Conservation (phyloP, 106 monocot genomes). For the Iris macrosiphon region DNA sequence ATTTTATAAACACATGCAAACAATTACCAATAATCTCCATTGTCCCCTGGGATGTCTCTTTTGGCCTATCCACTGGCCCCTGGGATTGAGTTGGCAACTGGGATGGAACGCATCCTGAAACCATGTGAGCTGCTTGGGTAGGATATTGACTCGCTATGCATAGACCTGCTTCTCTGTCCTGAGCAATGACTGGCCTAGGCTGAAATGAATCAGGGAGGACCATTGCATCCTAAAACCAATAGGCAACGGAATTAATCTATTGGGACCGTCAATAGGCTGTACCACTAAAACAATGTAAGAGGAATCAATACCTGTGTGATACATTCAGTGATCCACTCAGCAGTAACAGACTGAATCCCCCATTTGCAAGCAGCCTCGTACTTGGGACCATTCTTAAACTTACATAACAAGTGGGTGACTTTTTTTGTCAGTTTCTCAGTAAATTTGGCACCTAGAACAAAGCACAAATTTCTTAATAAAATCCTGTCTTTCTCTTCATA, state of each 20-base stretch:
- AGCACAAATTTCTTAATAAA: constrained; percentile 75
- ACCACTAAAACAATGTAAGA: not conserved
- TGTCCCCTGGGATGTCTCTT: constrained; percentile 6
- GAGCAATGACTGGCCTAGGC: constrained; percentile 50
- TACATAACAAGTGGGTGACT: constrained; percentile 91
- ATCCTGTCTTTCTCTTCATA: constrained; percentile 86
- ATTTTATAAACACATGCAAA: not conserved
- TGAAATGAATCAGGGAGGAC: constrained; percentile 62
- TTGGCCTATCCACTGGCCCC: constrained; percentile 11
- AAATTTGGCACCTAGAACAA: constrained; percentile 70
- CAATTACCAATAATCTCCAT: constrained; percentile 25
- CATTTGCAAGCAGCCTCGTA: constrained; percentile 78
- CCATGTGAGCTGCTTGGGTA: constrained; percentile 54
- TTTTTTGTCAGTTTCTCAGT: constrained; percentile 64
- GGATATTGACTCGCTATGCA: constrained; percentile 79
- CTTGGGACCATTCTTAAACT: constrained; percentile 82
- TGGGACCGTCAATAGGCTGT: not conserved
- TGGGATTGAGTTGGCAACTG: constrained; percentile 25
- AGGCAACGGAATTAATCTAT: not conserved
- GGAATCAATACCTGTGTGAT: constrained; percentile 43
- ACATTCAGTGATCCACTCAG: constrained; percentile 91
- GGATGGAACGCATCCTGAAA: constrained; percentile 32
- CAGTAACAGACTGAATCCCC: constrained; percentile 68
- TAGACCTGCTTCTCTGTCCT: constrained; percentile 79
- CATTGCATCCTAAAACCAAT: constrained; percentile 49